phyloP scores from a whole-genome alignment of 768 basidiomycete genomes.

The Psilocybe sp. region DNA sequence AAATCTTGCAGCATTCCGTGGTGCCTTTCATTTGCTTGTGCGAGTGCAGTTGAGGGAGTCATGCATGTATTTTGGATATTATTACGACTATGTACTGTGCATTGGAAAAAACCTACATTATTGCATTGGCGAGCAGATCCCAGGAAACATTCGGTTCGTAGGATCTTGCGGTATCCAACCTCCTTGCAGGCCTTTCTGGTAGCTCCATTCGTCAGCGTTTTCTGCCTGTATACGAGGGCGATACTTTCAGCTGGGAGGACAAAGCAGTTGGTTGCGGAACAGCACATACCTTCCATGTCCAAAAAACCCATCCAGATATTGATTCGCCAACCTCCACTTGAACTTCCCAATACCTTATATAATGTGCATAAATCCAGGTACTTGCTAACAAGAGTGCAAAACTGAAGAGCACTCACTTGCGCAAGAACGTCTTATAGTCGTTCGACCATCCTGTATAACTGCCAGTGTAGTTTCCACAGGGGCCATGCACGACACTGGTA shows the following conservation, averaged over 20 bases:
- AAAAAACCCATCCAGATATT: conserved; percentile 70
- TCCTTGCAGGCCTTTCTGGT: conserved; percentile 67
- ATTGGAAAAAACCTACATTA: too few relatives aligned
- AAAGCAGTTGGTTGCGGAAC: not conserved
- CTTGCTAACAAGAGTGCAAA: not conserved
- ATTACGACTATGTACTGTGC: too few relatives aligned
- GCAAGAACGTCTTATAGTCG: conserved; percentile 59
- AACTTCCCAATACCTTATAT: conserved; percentile 69
- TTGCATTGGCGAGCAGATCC: conserved; percentile 45
- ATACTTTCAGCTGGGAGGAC: not conserved
- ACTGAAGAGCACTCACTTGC: conserved; percentile 43
- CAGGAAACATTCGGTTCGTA: conserved; percentile 60
- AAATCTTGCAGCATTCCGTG: too few relatives aligned
- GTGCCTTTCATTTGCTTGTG: too few relatives aligned
- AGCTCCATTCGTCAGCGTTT: conserved; percentile 74
- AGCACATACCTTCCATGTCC: conserved; percentile 71
- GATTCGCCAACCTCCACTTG: conserved; percentile 74
- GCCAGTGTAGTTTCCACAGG: conserved; percentile 64
- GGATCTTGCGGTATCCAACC: conserved; percentile 79
- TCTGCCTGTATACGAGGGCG: conserved; percentile 30
- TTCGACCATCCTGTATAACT: conserved; percentile 52
- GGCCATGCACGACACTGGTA: conserved; percentile 49
- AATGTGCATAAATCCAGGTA: not conserved
- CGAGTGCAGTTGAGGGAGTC: too few relatives aligned
- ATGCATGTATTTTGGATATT: too few relatives aligned